These are phyloP conservation scores for Microglena sp. DNA, from an alignment of 139 green algal genomes.

Conservation along the genomic window DNA sequence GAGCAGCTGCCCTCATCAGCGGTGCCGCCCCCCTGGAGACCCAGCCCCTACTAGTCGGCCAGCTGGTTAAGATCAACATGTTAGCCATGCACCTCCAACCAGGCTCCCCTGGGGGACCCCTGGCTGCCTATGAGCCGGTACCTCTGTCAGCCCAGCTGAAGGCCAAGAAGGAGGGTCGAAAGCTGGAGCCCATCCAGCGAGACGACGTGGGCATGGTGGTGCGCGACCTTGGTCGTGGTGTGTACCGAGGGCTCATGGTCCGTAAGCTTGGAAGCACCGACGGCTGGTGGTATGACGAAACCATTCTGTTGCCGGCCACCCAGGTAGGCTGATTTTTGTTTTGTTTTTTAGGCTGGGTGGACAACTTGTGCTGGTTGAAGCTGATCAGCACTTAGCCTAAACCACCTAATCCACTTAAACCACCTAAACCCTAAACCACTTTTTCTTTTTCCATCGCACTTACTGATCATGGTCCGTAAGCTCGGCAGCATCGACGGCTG, in stretches of 20 bases:
- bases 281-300: constrained; percentile 17
- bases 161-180: constrained; percentile 2
- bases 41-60: constrained; percentile 10
- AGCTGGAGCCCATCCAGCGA: constrained; percentile 3
- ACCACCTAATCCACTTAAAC: too few relatives aligned
- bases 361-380: too few relatives aligned
- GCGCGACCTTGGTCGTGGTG: constrained; percentile 20
- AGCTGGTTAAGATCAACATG: constrained; percentile 20
- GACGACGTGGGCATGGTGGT: constrained; percentile 28
- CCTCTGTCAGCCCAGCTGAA: background rate
- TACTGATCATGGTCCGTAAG: constrained; percentile 16
- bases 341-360: too few relatives aligned
- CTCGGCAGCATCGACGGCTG: constrained; percentile 4
- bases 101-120: background rate
- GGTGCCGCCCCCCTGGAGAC: background rate
- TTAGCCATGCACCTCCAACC: constrained; percentile 1
- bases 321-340: too few relatives aligned
- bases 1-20: background rate
- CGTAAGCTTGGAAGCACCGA: constrained; percentile 5
- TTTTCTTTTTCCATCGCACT: too few relatives aligned
- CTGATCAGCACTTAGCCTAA: too few relatives aligned
- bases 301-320: constrained; percentile 14
- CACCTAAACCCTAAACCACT: too few relatives aligned
- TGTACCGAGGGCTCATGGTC: constrained; percentile 23
- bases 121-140: constrained; percentile 11